Conservation (phyloP, 1,284 basidiomycete species). For the Ganoderma meredithae region DNA sequence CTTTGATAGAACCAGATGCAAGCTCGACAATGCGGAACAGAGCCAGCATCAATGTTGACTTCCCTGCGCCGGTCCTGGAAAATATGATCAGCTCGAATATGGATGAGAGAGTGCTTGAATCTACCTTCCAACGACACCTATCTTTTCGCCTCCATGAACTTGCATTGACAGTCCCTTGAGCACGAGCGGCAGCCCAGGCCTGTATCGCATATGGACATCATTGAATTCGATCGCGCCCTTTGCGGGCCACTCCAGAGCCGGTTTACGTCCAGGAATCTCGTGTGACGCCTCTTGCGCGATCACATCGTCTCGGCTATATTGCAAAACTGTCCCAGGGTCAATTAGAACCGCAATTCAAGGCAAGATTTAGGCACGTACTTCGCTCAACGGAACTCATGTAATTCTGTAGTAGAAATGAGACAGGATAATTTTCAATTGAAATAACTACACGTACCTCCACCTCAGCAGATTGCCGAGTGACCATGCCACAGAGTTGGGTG, state of each 20-base stretch:
- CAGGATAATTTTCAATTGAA: neutral
- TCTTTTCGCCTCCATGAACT: constrained; percentile 78
- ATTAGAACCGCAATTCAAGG: too few species aligned
- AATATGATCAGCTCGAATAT: neutral
- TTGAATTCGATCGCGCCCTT: constrained; percentile 60
- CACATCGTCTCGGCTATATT: constrained; percentile 63
- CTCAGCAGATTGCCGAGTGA: constrained; percentile 69
- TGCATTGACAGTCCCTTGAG: constrained; percentile 64
- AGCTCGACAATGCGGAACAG: constrained; percentile 61
- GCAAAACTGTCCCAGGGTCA: constrained; percentile 49
- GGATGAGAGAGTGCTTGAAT: neutral
- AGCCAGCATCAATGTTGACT: constrained; percentile 69
- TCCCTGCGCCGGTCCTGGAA: constrained; percentile 76
- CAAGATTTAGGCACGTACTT: constrained; percentile 42
- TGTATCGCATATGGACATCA: constrained; percentile 63
- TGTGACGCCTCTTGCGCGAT: constrained; percentile 74
- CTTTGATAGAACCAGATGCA: constrained; percentile 65
- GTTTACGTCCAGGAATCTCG: constrained; percentile 60
- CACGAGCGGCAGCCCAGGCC: constrained; percentile 63
- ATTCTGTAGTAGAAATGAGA: constrained; percentile 49
- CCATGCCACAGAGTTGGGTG: constrained; percentile 62
- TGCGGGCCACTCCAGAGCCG: constrained; percentile 59
- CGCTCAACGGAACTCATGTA: constrained; percentile 82
- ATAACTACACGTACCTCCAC: constrained; percentile 56
- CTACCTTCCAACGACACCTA: constrained; percentile 72